Base-by-base conservation (phyloP, 2,329 filamentous ascomycete genomes). In the Cryphonectria japonica region DNA sequence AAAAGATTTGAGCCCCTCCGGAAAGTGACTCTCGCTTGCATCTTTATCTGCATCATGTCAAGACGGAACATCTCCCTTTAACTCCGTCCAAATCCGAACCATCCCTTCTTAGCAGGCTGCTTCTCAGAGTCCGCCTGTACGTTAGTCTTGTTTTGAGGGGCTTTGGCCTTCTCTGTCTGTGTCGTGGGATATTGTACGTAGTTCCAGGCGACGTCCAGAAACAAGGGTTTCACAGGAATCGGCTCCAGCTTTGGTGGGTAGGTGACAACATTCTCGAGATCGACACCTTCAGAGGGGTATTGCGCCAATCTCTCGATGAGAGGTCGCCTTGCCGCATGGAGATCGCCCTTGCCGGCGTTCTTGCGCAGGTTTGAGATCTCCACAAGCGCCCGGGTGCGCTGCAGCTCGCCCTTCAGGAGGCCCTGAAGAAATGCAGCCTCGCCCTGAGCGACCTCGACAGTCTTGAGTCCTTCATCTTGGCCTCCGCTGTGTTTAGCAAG, bases 201-300 rank as follows among this genome's bases (percentile, higher is more conserved):
- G 79, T 98, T 98, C 93, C 94, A 99, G 13, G 96, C 96, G 9
- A 97, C 92, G 78, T 99, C 96, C 71, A 98, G 89, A 85, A 98
- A 98, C 46, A 98, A 86, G 39, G 96, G 96, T 84, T 99, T 99
- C 67, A 97, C 92, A 0, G 96, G 94, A 54, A 98, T 89, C 1
- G 92, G 87, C 73, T 93, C 89, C 75, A 98, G 83, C 78, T 90
- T 92, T 1, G 95, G 95, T 16, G 96, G 96, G 80, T 95, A 98
- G 5, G 90, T 88, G 63, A 98, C 95, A 37, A 99, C 83, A 75
- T 95, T 95, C 59, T 85, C 85, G 37, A 98, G 85, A 78, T 97
- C 90, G 13, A 94, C 88, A 43, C 88, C 89, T 37, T 87, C 88
- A 4, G 85, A 82, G 1, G 93, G 92, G 78, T 95, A 98, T 74